A percentile compares a stretch with the other conserved stretches of the same genome.
These are phyloP conservation scores for Pestalotiopsis sp. DNA, from an alignment of 2,329 filamentous ascomycete species.

Conservation along the genomic window DNA sequence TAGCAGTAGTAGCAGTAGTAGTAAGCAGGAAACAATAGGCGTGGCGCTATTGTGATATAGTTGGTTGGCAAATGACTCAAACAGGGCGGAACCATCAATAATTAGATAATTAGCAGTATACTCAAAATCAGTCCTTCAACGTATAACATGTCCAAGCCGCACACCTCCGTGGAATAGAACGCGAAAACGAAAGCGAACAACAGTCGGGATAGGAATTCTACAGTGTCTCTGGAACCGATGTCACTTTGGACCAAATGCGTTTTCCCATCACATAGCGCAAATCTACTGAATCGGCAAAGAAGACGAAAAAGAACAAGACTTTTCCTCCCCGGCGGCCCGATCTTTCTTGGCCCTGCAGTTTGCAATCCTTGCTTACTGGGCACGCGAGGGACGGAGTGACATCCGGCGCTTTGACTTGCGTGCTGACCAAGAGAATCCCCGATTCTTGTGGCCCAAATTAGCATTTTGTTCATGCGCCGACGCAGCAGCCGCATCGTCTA, in stretches of 20 bases:
- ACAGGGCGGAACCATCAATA: neutral
- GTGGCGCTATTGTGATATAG: neutral
- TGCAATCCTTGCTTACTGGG: neutral
- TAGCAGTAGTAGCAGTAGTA: neutral
- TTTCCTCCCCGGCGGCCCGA: neutral
- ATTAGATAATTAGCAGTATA: neutral
- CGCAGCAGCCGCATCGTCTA: neutral
- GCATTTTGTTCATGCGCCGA: neutral
- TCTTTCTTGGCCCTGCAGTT: neutral
- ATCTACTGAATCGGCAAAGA: neutral
- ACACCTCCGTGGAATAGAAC: neutral
- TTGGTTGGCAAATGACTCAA: neutral
- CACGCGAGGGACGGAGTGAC: neutral
- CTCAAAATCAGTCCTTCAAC: neutral
- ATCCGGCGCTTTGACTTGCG: neutral
- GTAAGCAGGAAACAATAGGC: neutral
- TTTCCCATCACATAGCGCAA: neutral
- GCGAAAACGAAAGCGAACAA: neutral
- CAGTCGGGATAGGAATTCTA: neutral
- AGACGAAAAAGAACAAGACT: neutral
- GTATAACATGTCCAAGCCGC: neutral
- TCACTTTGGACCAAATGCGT: neutral
- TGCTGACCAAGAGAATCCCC: neutral
- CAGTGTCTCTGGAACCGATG: neutral
- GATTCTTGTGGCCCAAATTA: neutral